Conservation (phyloP, 2,329 filamentous ascomycete species). For the Tolypocladium album region DNA sequence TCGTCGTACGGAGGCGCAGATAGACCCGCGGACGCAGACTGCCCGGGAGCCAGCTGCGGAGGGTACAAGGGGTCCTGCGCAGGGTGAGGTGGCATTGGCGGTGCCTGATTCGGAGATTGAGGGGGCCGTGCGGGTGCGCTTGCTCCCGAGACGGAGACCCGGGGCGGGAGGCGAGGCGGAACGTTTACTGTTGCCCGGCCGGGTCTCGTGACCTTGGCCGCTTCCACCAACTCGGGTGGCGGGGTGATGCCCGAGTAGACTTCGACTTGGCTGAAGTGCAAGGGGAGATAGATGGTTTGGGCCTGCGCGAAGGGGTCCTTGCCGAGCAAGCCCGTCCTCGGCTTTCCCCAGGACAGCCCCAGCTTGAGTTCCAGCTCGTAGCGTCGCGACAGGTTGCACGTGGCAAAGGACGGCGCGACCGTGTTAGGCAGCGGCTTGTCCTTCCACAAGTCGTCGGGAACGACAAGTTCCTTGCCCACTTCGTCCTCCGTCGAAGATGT, state of each 20-base stretch:
- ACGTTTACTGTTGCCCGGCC: slow-evolving; percentile 24
- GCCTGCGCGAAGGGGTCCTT: slow-evolving; percentile 23
- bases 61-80: slow-evolving; percentile 44
- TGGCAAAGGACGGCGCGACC: slow-evolving; percentile 74
- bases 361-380: slow-evolving; percentile 80
- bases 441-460: slow-evolving; percentile 66
- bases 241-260: slow-evolving; percentile 85
- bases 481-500: slow-evolving; percentile 43
- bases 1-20: slow-evolving; percentile 48
- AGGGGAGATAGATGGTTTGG: slow-evolving; percentile 68
- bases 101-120: slow-evolving; percentile 10
- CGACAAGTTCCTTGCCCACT: slow-evolving; percentile 54
- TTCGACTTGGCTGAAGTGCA: slow-evolving; percentile 63
- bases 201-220: slow-evolving; percentile 28
- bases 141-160: slow-evolving; percentile 16
- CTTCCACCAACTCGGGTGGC: slow-evolving; percentile 62
- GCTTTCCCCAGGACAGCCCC: slow-evolving; percentile 63
- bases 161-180: slow-evolving; percentile 25
- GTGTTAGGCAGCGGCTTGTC: slow-evolving; percentile 66
- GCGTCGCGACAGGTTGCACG: slow-evolving; percentile 73
- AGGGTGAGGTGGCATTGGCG: slow-evolving; percentile 15
- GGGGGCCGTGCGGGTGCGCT: slow-evolving; percentile 7
- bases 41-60: slow-evolving; percentile 38
- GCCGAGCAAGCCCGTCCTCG: slow-evolving; percentile 21
- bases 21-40: slow-evolving; percentile 22